phyloP scores from a whole-genome alignment of 441 rosid genomes.

The Pelargonium australe region DNA sequence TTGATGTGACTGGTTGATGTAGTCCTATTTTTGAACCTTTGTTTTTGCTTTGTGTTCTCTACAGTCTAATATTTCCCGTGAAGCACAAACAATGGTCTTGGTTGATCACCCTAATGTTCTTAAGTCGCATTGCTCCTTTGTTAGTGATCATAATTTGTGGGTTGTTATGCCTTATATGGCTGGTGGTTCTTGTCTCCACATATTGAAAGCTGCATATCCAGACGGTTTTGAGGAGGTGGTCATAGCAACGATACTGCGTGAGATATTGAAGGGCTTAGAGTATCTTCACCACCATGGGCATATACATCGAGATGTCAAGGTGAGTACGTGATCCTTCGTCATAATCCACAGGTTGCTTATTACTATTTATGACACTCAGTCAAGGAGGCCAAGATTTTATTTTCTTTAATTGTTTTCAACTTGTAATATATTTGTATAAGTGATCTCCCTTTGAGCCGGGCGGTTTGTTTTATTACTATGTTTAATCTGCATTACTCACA shows the following conservation, averaged over 20 bases:
- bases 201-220: constrained; percentile 83
- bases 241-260: constrained; percentile 83
- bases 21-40: background rate
- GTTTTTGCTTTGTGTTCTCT: background rate
- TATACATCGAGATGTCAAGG: constrained; percentile 96
- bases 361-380: background rate
- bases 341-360: background rate
- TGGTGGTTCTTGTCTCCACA: constrained; percentile 97
- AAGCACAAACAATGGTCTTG: constrained; percentile 93
- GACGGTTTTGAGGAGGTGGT: constrained; percentile 90
- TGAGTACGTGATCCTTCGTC: constrained; percentile 24
- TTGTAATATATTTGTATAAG: background rate
- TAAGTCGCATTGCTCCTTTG: constrained; percentile 90
- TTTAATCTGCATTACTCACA: background rate
- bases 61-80: constrained; percentile 78
- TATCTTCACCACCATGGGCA: constrained; percentile 98
- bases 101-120: constrained; percentile 90
- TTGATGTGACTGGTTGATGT: background rate
- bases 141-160: constrained; percentile 85
- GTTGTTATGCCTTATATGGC: constrained; percentile 97
- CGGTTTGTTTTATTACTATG: background rate
- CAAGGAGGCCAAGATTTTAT: background rate
- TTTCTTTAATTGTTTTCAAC: background rate
- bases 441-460: background rate
- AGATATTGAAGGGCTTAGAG: constrained; percentile 80